These are phyloP conservation scores for Whalleya microplaca DNA, from an alignment of 2,329 filamentous ascomycete species.

Conservation along the genomic window DNA sequence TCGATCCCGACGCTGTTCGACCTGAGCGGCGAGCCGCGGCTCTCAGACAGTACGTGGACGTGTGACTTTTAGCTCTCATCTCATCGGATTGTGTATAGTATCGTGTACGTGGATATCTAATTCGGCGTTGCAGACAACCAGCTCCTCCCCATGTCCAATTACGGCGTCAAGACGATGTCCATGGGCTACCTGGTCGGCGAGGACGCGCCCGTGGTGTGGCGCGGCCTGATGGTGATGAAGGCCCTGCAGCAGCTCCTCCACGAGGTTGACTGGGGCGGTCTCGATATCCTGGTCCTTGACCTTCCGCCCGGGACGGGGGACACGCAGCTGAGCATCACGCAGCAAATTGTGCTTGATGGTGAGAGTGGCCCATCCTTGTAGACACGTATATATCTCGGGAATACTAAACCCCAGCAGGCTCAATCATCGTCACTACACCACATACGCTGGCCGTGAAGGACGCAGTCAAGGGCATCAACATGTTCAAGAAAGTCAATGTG, in stretches of 20 bases:
- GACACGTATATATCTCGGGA: neutral
- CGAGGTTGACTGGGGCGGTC: slow-evolving; percentile 88
- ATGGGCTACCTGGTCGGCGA: slow-evolving; percentile 92
- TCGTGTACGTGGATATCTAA: no score
- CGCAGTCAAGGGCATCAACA: slow-evolving; percentile 86
- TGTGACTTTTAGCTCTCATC: no score
- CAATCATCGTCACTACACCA: slow-evolving; percentile 88
- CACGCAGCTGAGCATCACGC: slow-evolving; percentile 94
- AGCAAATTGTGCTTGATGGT: slow-evolving; percentile 89
- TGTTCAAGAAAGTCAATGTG: slow-evolving; percentile 86
- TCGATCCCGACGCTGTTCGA: slow-evolving; percentile 90
- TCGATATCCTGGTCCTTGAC: slow-evolving; percentile 89
- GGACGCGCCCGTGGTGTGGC: slow-evolving; percentile 86
- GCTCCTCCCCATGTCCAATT: slow-evolving; percentile 86
- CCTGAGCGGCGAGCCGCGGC: slow-evolving; percentile 75
- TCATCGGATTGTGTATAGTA: no score
- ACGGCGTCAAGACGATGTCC: slow-evolving; percentile 97
- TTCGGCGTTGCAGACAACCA: slow-evolving; percentile 64
- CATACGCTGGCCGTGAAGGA: slow-evolving; percentile 93
- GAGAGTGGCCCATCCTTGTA: slow-evolving; percentile 31
- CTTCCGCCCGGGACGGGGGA: slow-evolving; percentile 94
- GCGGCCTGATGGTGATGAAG: slow-evolving; percentile 97
- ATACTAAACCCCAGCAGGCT: slow-evolving; percentile 51
- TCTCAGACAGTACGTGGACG: slow-evolving; percentile 67
- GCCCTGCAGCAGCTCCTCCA: slow-evolving; percentile 93